Base-by-base conservation (phyloP, 1,139 yeast species). In the Lodderomyces pseudojiufengensis region DNA sequence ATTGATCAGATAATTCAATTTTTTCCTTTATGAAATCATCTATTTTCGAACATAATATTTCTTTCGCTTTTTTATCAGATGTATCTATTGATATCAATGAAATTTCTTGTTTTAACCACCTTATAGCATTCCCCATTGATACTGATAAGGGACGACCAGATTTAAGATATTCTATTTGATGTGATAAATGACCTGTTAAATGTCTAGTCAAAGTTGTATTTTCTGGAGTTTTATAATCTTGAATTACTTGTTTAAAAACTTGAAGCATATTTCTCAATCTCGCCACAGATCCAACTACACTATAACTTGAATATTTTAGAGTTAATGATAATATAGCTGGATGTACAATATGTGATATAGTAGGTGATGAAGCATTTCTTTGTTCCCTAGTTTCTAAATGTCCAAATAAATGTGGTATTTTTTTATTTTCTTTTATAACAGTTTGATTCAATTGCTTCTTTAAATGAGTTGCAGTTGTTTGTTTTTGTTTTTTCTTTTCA, bases 121-220 rank as follows among this genome's bases (percentile, higher is more conserved):
- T 78, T 46, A 94, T 94, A 3, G 97, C 94, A 62, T 90, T 92
- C 36, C 99, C 98, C 98, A 94, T 94, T 1, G 95, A 78, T 8
- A 90, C 85, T 39, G 95, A 80, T 39, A 94, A 69, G 0, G 97
- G 97, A 45, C 99, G 78, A 2, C 97, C 92, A 9, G 90, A 79
- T 52, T 87, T 92, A 48, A 94, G 68, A 48, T 84, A 87, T 53
- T 92, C 98, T 47, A 94, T 94, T 60, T 94, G 99, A 51, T 84
- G 88, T n/a, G 95, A 80, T 44, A 94, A 70, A 54, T 88, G 92
- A 18, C 84, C 81, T 0, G 97, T 88, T 51, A 94, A 72, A 59
- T 90, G 86, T 64, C 99, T 78, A 26, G 92, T 80, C 47, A 94
- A 70, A 1, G 95, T 82, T 10, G 94, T 84, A 40, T 86, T 90